Conservation (phyloP, 805 yeast species). For the Torulaspora microellipsoides region DNA sequence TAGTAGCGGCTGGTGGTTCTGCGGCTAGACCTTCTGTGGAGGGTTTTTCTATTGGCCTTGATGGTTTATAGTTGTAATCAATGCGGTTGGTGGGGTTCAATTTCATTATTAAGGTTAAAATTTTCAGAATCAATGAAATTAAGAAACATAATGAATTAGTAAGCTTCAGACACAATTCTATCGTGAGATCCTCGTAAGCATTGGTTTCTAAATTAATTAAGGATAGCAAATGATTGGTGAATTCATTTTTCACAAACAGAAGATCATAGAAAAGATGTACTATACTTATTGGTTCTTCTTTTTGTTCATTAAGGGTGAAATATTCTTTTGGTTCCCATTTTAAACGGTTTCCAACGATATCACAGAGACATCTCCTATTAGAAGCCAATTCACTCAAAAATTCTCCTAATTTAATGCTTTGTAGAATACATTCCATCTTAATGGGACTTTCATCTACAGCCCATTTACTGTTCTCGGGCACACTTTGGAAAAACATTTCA, state of each 20-base stretch:
- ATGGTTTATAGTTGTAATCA: constrained; percentile 24
- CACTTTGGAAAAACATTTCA: constrained; percentile 13
- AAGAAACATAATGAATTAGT: constrained; percentile 21
- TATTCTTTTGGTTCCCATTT: constrained; percentile 15
- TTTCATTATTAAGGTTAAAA: constrained; percentile 25
- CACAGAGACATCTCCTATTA: constrained; percentile 23
- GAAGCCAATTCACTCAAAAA: constrained; percentile 23
- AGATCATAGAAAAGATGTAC: constrained; percentile 19
- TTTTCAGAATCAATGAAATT: constrained; percentile 22
- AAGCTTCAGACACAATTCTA: constrained; percentile 15
- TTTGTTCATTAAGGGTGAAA: background rate
- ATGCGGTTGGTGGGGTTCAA: constrained; percentile 32
- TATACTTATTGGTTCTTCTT: constrained; percentile 5
- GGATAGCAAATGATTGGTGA: constrained; percentile 18
- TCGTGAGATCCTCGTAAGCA: constrained; percentile 2
- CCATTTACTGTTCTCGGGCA: constrained; percentile 22
- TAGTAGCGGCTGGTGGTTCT: background rate
- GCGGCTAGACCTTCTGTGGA: background rate
- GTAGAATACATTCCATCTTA: constrained; percentile 20
- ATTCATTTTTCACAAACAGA: constrained; percentile 18
- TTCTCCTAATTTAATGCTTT: constrained; percentile 27
- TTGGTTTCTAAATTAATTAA: constrained; percentile 12
- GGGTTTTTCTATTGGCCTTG: background rate
- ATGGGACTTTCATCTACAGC: constrained; percentile 25
- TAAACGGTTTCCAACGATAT: constrained; percentile 5